A percentile compares a stretch with the other conserved stretches of the same genome.
Evolutionary conservation across 352 stramenopile species (phyloP).

Genomic region (Halophytophthora polymorphica): DNA sequence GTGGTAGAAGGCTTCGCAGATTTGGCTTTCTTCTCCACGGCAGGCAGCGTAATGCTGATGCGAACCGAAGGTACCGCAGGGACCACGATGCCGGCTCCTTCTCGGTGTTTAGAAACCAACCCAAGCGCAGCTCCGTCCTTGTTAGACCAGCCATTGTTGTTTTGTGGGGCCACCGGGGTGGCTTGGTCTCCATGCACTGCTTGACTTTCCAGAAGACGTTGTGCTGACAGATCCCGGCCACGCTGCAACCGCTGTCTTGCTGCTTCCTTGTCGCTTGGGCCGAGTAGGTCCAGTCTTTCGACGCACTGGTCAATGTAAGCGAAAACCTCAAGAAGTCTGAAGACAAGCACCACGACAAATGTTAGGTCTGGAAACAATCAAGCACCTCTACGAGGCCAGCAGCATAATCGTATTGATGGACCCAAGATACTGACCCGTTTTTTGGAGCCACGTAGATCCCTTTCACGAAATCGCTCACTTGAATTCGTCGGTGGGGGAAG

Average conservation of each 20-base stretch:
- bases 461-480: constrained; percentile 34
- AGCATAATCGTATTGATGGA: not conserved
- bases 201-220: constrained; percentile 11
- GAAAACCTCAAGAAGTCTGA: constrained; percentile 26
- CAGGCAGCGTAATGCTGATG: constrained; percentile 39
- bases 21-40: constrained; percentile 20
- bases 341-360: constrained; percentile 3
- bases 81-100: constrained; percentile 8
- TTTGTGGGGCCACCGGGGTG: constrained; percentile 1
- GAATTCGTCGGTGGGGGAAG: constrained; percentile 49
- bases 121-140: constrained; percentile 2
- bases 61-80: constrained; percentile 22
- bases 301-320: constrained; percentile 28
- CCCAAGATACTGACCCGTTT: constrained; percentile 10
- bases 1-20: not conserved
- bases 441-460: constrained; percentile 24
- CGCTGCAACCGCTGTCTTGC: constrained; percentile 18
- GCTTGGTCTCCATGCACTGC: not conserved
- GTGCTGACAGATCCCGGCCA: constrained; percentile 21
- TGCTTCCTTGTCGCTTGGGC: constrained; percentile 23
- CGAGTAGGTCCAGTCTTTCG: constrained; percentile 30
- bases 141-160: not conserved
- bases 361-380: not conserved
- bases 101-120: not conserved
- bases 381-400: not conserved